These are phyloP conservation scores for Alternaria alternata DNA, from an alignment of 2,329 filamentous ascomycete species.

Conservation along the genomic window DNA sequence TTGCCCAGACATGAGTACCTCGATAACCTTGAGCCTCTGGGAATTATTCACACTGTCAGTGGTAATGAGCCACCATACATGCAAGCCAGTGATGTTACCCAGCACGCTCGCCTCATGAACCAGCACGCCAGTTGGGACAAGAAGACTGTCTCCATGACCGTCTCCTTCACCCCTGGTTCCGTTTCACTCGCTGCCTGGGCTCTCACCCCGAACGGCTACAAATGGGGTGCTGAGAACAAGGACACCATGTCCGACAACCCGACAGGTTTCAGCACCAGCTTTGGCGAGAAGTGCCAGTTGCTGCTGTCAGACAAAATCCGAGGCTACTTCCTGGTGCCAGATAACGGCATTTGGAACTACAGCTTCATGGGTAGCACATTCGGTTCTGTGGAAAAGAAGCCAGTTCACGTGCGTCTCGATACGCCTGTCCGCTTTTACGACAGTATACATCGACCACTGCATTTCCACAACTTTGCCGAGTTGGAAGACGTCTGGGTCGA, in stretches of 20 bases:
- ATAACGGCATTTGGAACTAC: conserved; percentile 93
- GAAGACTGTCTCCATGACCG: conserved; percentile 92
- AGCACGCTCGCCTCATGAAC: conserved; percentile 89
- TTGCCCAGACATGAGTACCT: conserved; percentile 93
- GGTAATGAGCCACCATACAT: conserved; percentile 97
- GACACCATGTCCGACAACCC: conserved; percentile 93
- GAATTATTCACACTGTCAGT: conserved; percentile 93
- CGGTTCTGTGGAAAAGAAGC: conserved; percentile 86
- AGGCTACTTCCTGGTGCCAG: conserved; percentile 95
- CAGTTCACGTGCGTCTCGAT: conserved; percentile 91
- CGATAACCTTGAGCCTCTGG: conserved; percentile 84
- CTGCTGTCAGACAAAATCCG: conserved; percentile 91
- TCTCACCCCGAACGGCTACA: conserved; percentile 89
- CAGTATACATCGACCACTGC: conserved; percentile 87
- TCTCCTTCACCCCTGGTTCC: conserved; percentile 95
- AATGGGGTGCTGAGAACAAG: conserved; percentile 96
- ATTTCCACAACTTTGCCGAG: conserved; percentile 98
- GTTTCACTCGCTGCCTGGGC: conserved; percentile 95
- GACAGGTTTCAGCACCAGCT: conserved; percentile 87
- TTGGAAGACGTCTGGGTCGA: conserved; percentile 97
- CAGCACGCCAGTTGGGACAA: conserved; percentile 82
- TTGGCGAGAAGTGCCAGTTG: conserved; percentile 95
- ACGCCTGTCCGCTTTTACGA: conserved; percentile 89
- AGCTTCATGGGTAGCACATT: conserved; percentile 96
- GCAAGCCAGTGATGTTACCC: conserved; percentile 92